phyloP scores from a whole-genome alignment of 2,329 filamentous ascomycete species.

The Neofusicoccum cordaticola region DNA sequence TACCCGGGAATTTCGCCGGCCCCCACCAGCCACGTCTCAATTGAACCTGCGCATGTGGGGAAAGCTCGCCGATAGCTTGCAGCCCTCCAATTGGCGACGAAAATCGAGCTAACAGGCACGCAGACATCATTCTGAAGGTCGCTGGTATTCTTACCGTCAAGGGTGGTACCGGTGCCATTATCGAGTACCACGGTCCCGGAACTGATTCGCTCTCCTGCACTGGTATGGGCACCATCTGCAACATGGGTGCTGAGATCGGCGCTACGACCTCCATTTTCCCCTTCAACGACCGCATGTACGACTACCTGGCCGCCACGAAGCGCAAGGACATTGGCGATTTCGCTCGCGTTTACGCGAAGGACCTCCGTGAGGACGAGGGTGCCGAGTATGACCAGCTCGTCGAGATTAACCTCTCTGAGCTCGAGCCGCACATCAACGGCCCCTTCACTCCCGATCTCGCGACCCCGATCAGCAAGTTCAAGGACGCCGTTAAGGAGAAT shows the following conservation, averaged over 20 bases:
- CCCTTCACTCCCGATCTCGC: conserved; percentile 98
- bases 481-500: conserved; percentile 88
- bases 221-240: conserved; percentile 80
- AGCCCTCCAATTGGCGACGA: neutral
- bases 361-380: conserved; percentile 83
- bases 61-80: neutral
- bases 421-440: conserved; percentile 98
- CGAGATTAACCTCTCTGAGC: conserved; percentile 90
- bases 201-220: conserved; percentile 72
- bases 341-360: conserved; percentile 76
- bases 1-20: conserved; percentile 8
- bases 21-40: conserved; percentile 2
- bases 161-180: conserved; percentile 90
- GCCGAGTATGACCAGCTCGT: conserved; percentile 95
- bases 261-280: conserved; percentile 94
- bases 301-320: conserved; percentile 91
- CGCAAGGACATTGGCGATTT: conserved; percentile 88
- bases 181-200: conserved; percentile 75
- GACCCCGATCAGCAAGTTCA: conserved; percentile 96
- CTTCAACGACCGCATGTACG: conserved; percentile 97
- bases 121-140: conserved; percentile 95
- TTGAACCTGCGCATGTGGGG: neutral
- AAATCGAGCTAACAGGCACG: neutral
- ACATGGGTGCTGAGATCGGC: conserved; percentile 63
- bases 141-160: conserved; percentile 97